Percentiles rank a stretch among this genome's conserved stretches.
phyloP scores from a whole-genome alignment of 768 basidiomycete genomes.

The Agaricus subrufescens region DNA sequence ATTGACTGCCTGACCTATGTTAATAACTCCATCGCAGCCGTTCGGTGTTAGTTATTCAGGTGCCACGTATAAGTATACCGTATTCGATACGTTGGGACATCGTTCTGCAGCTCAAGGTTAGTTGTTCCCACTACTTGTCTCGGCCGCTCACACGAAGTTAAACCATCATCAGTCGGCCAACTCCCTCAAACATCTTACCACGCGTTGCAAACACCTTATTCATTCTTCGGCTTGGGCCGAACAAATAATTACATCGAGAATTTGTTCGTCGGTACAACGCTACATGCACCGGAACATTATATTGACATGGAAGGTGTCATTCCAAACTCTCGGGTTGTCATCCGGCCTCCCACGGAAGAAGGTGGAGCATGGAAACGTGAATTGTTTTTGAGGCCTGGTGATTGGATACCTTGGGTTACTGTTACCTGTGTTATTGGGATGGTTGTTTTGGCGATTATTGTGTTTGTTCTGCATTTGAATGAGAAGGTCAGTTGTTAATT shows the following conservation, averaged over 20 bases:
- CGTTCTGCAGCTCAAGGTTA: conserved; percentile 88
- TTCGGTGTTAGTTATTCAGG: conserved; percentile 94
- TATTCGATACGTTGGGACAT: conserved; percentile 84
- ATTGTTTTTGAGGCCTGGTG: conserved; percentile 88
- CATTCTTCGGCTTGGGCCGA: conserved; percentile 93
- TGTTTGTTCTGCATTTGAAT: conserved; percentile 82
- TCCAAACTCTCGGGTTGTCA: conserved; percentile 96
- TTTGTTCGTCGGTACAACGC: conserved; percentile 90
- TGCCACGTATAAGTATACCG: conserved; percentile 95
- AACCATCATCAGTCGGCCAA: conserved; percentile 63
- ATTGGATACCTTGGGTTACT: conserved; percentile 99
- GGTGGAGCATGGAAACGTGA: conserved; percentile 78
- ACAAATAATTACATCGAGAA: conserved; percentile 99
- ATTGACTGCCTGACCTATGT: background rate
- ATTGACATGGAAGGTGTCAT: conserved; percentile 97
- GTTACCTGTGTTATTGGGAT: conserved; percentile 76
- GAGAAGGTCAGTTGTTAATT: conserved; percentile 68
- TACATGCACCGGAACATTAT: conserved; percentile 64
- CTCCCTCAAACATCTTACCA: conserved; percentile 93
- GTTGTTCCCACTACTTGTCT: conserved; percentile 8
- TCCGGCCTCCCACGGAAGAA: conserved; percentile 54
- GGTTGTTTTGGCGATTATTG: conserved; percentile 70
- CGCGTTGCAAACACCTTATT: conserved; percentile 84
- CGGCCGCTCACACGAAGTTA: conserved; percentile 6
- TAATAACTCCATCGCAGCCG: conserved; percentile 45